Evolutionary conservation across 2,329 filamentous ascomycete species (phyloP), one percentile per base, ranked within the genome.

Genomic region (Fusarium oligoseptatum): DNA sequence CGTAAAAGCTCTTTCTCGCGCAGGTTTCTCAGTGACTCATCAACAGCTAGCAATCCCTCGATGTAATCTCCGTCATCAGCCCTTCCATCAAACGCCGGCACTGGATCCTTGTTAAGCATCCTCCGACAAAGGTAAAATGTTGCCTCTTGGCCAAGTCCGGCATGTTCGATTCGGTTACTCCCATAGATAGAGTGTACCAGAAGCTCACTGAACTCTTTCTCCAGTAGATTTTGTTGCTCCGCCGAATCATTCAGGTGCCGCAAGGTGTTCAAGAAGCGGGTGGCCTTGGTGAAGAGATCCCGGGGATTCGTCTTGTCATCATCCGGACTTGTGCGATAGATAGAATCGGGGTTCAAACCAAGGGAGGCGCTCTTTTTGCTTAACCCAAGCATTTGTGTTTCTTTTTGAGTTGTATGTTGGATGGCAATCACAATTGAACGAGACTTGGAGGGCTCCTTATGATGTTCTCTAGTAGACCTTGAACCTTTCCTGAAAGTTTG

Each of bases 91-190:
- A 77, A 24, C 0, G 64, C 17, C 2, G 50, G 50, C 0, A 73
- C 39, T 3, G 57, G 7, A 3, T 77, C 75, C 2, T 70, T 67
- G 17, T 10, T 22, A 0, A 80, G 27, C 2, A 78, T 52, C 27
- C 39, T 65, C 1, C 43, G 65, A 4, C 78, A 80, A 3, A 77
- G 58, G 6, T 73, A 48, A 0, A 71, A 17, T 1, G 78, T 80
- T 2, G 70, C 48, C 2, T 76, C 64, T 6, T 62, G 62, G 3
- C 32, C 43, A 3, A 80, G 56, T 0, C 78, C 78, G 0, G 71
- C 76, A 24, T 56, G 7, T 32, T 80, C 78, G 4, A 79, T 79
- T 66, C n/a, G 67, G 60, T 80, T 80, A 24, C 77, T 80, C 9
- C 78, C 77, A 29, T 72, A 79, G 9, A 80, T 76, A 0, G 74